Evolutionary conservation across 306 rosid genomes (phyloP), one percentile per base, ranked within the genome.

Genomic region (Castanospermum australe): DNA sequence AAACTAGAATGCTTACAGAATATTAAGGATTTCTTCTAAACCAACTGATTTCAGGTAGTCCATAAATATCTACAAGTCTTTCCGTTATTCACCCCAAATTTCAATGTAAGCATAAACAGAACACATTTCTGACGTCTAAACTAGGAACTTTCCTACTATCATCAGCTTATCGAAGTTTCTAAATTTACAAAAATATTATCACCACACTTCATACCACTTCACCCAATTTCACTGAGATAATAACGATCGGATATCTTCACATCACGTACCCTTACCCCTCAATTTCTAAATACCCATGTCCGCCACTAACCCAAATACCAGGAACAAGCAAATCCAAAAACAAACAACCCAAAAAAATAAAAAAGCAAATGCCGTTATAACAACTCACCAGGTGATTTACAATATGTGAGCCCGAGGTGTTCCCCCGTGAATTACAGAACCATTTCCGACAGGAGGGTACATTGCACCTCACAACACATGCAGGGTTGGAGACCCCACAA

Each of bases 391-490:
- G 92, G 75, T 96, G 99, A 88, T 96, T 96, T 42, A 96, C 99
- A 20, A 96, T 93, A 77, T 96, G 99, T 67, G 98, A 96, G 61
- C 99, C 99, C 2, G 98, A 96, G 44, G 99, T 96, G 80, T 96
- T 96, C 67, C 99, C 99, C 33, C 98, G 84, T 0, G 99, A 96
- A 86, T 96, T 96, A 67, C 99, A 96, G 77, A 96, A 96, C 99
- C 99, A 96, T 75, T 96, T 96, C 4, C 99, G 92, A 80, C 99
- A 96, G 0, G 98, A 93, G 0, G 99, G 99, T 20, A 96, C 99
- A 59, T 96, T 96, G 80, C 99, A 96, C 89, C 99, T 91, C 76
- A 96, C 99, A 4, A 96, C 99, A 64, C 99, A 96, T 0, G 98
- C 98, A 1, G 99, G 99, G 42, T 96, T 96, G 0, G 99, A 93